Base-by-base conservation (phyloP, 1,284 basidiomycete species). In the Austroboletus olivaceoglutinosus region DNA sequence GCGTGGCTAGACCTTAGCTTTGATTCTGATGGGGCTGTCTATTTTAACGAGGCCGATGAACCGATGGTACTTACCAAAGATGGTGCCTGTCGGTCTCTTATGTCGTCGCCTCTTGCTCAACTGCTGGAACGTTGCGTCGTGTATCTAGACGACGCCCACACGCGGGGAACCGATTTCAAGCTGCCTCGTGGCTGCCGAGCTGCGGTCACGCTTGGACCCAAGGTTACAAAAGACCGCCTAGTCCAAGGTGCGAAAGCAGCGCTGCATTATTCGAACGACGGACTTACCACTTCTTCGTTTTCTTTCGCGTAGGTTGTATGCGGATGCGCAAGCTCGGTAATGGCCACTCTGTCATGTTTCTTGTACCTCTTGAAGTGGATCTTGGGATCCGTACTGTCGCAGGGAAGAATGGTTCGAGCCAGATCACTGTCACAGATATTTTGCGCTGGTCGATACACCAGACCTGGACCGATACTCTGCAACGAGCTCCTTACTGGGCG, bases 331-430 rank as follows among this genome's bases (percentile, higher is more conserved):
- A 74, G 48, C 65, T 80, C 0, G 78, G 77, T 9, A 54, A 63
- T 21, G 75, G 74, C 0, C 77, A 80, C 44, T 73, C 73, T 1
- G 64, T 80, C 9, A 62, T 73, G 54, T 80, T 80, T 58, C 70
- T 74, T 38, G 76, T 74, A 13, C 74, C 78, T n/a, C 56, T 56
- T 0, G 76, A 79, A 34, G 64, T 77, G 4, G 75, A 76, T 47
- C 55, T 55, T 19, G 50, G 47, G 1, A 78, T 80, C 33, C 72
- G 75, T 16, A 47, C 54, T 8, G 49, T 57, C 10, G 53, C 53
- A 11, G 45, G 27, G 0, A 58, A 63, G 15, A 22, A 3, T 4
- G 12, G 25, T 3, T 12, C 21, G 10, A 48, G 45, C 18, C 8
- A n/a, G 1, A 12, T 19, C 15, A 52, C 73, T 19, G 57, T 59